Percentiles rank a stretch among this genome's conserved stretches.
Evolutionary conservation across 2,329 filamentous ascomycete species (phyloP).

Genomic region (Ceratocystis cacaofunesta): DNA sequence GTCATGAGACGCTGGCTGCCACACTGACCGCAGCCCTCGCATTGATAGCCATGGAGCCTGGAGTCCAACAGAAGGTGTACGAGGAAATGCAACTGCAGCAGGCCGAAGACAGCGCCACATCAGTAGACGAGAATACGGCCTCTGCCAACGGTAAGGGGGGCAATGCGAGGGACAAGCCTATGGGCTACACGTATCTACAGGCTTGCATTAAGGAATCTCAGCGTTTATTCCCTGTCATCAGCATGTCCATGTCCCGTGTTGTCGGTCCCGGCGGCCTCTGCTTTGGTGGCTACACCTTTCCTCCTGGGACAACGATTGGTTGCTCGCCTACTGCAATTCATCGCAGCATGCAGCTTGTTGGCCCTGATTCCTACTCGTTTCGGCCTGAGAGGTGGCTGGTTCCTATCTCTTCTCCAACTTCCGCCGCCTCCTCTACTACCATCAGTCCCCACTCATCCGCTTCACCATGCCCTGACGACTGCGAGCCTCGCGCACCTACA

Average conservation of each 20-base stretch:
- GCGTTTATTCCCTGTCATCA: conserved; percentile 35
- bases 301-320: conserved; percentile 33
- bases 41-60: conserved; percentile 30
- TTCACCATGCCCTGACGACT: background rate
- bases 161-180: background rate
- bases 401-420: background rate
- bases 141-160: background rate
- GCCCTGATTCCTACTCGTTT: conserved; percentile 30
- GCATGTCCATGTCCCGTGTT: conserved; percentile 35
- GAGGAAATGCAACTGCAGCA: conserved; percentile 19
- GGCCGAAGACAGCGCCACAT: background rate
- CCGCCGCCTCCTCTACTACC: background rate
- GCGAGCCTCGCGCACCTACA: background rate
- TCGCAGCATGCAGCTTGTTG: conserved; percentile 35
- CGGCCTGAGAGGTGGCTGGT: conserved; percentile 33
- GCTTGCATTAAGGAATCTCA: conserved; percentile 38
- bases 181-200: conserved; percentile 24
- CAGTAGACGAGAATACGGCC: background rate
- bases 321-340: conserved; percentile 38
- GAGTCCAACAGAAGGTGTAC: conserved; percentile 24
- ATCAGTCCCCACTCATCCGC: background rate
- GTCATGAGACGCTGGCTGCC: conserved; percentile 40
- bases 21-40: conserved; percentile 35
- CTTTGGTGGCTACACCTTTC: conserved; percentile 29
- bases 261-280: conserved; percentile 27